A percentile compares a stretch with the other conserved stretches of the same genome.
phyloP scores from a whole-genome alignment of 441 rosid species.

The Gossypium schwendimanii region DNA sequence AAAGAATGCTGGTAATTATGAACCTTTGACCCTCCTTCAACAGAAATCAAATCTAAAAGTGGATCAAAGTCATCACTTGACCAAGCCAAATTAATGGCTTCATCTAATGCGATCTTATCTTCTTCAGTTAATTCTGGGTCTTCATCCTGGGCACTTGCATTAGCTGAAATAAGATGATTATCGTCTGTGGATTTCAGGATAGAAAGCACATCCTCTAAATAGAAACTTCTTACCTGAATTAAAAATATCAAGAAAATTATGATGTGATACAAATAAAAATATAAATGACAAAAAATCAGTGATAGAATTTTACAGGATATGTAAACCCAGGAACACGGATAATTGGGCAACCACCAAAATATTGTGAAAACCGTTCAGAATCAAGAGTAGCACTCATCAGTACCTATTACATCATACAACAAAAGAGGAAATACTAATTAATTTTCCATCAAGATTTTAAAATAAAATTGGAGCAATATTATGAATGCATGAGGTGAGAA shows the following conservation, averaged over 20 bases:
- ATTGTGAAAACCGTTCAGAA: slow-evolving; percentile 81
- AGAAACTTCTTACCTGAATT: slow-evolving; percentile 64
- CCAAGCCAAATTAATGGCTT: slow-evolving; percentile 84
- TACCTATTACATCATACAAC: slow-evolving; percentile 38
- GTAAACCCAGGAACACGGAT: slow-evolving; percentile 92
- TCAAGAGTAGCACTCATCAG: slow-evolving; percentile 98
- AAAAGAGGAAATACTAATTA: background rate
- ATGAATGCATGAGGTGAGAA: background rate
- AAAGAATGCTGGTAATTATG: slow-evolving; percentile 70
- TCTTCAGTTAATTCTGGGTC: slow-evolving; percentile 53
- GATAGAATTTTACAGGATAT: slow-evolving; percentile 55
- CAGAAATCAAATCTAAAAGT: slow-evolving; percentile 68
- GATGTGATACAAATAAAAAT: slow-evolving; percentile 1
- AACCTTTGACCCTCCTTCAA: slow-evolving; percentile 44
- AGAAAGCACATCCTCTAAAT: slow-evolving; percentile 82
- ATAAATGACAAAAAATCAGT: slow-evolving; percentile 7
- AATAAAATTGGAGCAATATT: background rate
- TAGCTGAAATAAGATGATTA: slow-evolving; percentile 49
- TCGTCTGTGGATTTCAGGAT: slow-evolving; percentile 50
- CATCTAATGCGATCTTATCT: slow-evolving; percentile 66
- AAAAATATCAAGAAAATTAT: slow-evolving; percentile 20
- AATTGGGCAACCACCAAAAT: slow-evolving; percentile 96
- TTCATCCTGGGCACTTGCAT: slow-evolving; percentile 27
- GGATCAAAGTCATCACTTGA: slow-evolving; percentile 71
- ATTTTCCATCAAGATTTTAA: slow-evolving; percentile 3